Base-by-base conservation (phyloP, 768 basidiomycete genomes). In the Leccinum pellstonianum region DNA sequence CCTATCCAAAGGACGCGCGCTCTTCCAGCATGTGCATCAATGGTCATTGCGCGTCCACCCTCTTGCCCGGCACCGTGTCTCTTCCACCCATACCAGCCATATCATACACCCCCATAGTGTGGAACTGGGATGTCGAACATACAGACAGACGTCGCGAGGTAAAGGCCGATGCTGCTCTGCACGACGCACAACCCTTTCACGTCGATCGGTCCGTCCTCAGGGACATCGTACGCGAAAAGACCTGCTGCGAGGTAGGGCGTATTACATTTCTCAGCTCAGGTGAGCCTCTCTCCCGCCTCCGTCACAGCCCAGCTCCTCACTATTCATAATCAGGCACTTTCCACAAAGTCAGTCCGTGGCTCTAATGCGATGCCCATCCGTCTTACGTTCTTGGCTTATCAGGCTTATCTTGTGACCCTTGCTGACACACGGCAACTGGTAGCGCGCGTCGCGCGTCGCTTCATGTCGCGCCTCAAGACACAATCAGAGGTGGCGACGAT, bases 401-500 rank as follows among this genome's bases (percentile, higher is more conserved):
- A 92, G 90, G 91, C 89, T 31, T 93, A 92, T 76, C 80, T 91
- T 2, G 77, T 93, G 54, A 87, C 85, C 8, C 81, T 93, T 19
- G 77, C 74, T 19, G 83, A 88, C 66, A 75, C 80, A 15, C 76
- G 81, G 54, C 80, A 88, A 59, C 71, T 93, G 47, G 86, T 94
- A 8, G 90, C 88, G 6, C 84, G 91, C 41, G 89, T 93, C 23
- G 91, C 91, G 3, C 86, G 91, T 54, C 83, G 88, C 10, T 93
- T 89, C 72, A 91, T 93, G 90, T 88, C 91, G 1, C 82, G 88
- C 35, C 81, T 92, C 64, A 94, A 94, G 77, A 92, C 89, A 4
- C 87, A 90, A 71, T 93, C 91, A 0, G 92, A 94, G 69, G 88
- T 92, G 8, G 91, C 91, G 3, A 94, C 91, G 0, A 86, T 93